Evolutionary conservation across 257 asterid genomes (phyloP).

Genomic region (Jasminum sambac): DNA sequence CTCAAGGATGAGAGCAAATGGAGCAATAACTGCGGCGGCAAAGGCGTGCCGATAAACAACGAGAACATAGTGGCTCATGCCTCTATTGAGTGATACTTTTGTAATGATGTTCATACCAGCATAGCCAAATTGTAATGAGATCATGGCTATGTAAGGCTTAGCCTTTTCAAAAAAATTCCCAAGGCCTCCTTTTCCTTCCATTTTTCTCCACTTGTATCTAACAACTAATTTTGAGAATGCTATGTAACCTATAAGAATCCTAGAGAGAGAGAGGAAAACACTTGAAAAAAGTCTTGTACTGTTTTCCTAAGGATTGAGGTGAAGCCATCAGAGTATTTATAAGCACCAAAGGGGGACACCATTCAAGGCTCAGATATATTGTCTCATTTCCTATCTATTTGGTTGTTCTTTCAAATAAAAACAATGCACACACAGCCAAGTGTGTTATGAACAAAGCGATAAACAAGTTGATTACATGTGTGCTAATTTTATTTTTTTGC

Average conservation of each 20-base stretch:
- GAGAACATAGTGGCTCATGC: slow-evolving; percentile 92
- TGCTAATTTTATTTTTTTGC: too few species aligned
- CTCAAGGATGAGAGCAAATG: slow-evolving; percentile 79
- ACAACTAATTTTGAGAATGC: not conserved
- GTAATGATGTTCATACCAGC: slow-evolving; percentile 95
- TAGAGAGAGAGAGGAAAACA: slow-evolving; percentile 52
- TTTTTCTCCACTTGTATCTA: slow-evolving; percentile 21
- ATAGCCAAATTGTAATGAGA: slow-evolving; percentile 77
- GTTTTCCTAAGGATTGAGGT: slow-evolving; percentile 56
- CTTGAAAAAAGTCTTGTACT: slow-evolving; percentile 37
- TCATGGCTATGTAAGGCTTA: slow-evolving; percentile 90
- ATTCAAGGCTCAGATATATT: not conserved
- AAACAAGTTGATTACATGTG: too few species aligned
- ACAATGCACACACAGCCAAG: too few species aligned
- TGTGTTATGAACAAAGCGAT: too few species aligned
- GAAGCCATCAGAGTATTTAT: slow-evolving; percentile 42
- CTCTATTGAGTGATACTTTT: slow-evolving; percentile 85
- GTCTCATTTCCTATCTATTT: too few species aligned
- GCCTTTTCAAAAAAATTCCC: slow-evolving; percentile 52
- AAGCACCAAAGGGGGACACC: slow-evolving; percentile 15
- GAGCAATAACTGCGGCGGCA: slow-evolving; percentile 83
- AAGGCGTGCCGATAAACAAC: slow-evolving; percentile 92
- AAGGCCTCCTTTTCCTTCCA: slow-evolving; percentile 62
- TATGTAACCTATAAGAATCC: not conserved
- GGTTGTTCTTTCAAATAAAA: too few species aligned